A percentile compares a stretch with the other conserved stretches of the same genome.
These are phyloP conservation scores for Nakaseomyces uthaithaninus DNA, from an alignment of 1,139 yeast species.

Conservation along the genomic window DNA sequence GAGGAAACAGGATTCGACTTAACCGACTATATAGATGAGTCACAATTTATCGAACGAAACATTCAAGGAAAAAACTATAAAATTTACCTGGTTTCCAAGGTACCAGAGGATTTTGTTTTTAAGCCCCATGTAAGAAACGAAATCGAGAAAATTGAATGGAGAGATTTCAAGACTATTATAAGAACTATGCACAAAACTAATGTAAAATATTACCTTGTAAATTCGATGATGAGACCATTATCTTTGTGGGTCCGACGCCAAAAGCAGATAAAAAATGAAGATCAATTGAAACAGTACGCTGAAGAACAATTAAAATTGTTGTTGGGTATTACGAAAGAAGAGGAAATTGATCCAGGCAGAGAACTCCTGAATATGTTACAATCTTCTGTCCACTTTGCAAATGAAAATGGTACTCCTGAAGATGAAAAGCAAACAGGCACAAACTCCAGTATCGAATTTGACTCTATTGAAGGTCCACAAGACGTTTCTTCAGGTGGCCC, in stretches of 20 bases:
- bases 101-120: conserved; percentile 69
- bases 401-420: conserved; percentile 15
- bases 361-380: conserved; percentile 61
- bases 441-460: conserved; percentile 5
- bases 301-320: conserved; percentile 56
- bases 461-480: background rate
- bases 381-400: conserved; percentile 29
- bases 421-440: conserved; percentile 6
- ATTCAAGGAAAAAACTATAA: conserved; percentile 79
- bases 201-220: conserved; percentile 48
- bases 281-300: conserved; percentile 41
- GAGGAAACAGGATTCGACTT: conserved; percentile 97
- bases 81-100: conserved; percentile 67
- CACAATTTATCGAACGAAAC: conserved; percentile 74
- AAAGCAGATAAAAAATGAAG: conserved; percentile 48
- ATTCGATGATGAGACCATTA: conserved; percentile 55
- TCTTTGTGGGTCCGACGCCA: conserved; percentile 46
- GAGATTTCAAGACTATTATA: conserved; percentile 38
- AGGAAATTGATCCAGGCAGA: conserved; percentile 59
- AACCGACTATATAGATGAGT: conserved; percentile 53
- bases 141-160: conserved; percentile 66
- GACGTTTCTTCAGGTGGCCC: background rate
- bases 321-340: conserved; percentile 45
- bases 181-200: conserved; percentile 32
- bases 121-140: conserved; percentile 82